Base-by-base conservation (phyloP, 306 rosid genomes). In the Chamaecrista fasciculata region DNA sequence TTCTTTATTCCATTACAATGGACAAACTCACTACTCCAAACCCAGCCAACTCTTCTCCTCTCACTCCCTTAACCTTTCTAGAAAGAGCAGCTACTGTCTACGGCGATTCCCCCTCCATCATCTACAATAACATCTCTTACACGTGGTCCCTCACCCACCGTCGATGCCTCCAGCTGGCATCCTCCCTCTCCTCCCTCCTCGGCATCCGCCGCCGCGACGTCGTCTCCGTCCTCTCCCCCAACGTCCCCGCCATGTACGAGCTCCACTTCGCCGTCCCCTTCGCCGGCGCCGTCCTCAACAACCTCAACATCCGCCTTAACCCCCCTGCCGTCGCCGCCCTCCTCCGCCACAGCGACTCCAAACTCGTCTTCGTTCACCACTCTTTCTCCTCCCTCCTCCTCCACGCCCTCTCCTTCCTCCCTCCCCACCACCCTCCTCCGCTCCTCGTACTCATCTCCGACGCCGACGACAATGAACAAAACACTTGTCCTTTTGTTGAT, bases 201-300 rank as follows among this genome's bases (percentile, higher is more conserved):
- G 81, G 84, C 1, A 69, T 84, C 29, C 15, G 21, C 0, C 40
- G 26, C 0, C 74, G 84, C 18, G 71, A 85, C 2, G 87, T 89
- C 0, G 89, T 86, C n/a, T 89, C 97, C 20, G 87, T 85, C 0
- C 9, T 91, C 16, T 65, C 87, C 11, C 93, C 93, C 68, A 91
- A 88, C 73, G 65, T 76, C 14, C 88, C 89, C 0, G 62, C 91
- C 49, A 83, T 85, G 91, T 91, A 84, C 74, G 91, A 88, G 53
- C 89, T 91, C 20, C 97, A 91, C 1, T 91, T 91, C 55, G 86
- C 93, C 0, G 85, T 88, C 7, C 97, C 97, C 3, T 79, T 91
- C 88, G 26, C 85, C 37, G 96, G 96, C 0, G 91, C 91, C 25
- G 34, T 79, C 57, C 88, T 89, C 75, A 86, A 79, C 83, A 72